These are phyloP conservation scores for Amauroascus verrucosus DNA, from an alignment of 2,329 filamentous ascomycete species.

Conservation along the genomic window DNA sequence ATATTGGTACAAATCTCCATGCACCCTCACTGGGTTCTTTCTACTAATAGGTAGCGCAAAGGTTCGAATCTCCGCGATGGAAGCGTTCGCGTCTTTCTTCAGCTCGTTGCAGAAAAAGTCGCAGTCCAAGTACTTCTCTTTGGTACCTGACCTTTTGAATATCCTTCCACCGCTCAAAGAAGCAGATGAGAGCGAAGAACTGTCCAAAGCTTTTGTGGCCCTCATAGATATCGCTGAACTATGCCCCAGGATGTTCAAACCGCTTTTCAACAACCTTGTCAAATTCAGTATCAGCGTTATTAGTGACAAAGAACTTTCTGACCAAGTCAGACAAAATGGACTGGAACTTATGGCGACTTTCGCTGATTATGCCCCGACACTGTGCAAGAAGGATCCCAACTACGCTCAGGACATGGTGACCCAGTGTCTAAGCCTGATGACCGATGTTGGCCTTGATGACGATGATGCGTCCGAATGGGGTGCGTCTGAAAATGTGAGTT, in stretches of 20 bases:
- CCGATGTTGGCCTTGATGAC: slow-evolving; percentile 86
- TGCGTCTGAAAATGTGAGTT: slow-evolving; percentile 70
- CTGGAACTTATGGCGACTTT: slow-evolving; percentile 97
- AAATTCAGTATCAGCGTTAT: slow-evolving; percentile 89
- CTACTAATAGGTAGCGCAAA: slow-evolving; percentile 29
- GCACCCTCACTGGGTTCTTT: not conserved
- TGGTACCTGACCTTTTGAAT: slow-evolving; percentile 87
- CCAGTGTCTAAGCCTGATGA: slow-evolving; percentile 96
- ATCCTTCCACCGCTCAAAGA: slow-evolving; percentile 92
- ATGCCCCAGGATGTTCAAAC: slow-evolving; percentile 96
- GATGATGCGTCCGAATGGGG: slow-evolving; percentile 95
- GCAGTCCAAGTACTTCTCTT: slow-evolving; percentile 74
- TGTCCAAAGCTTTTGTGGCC: slow-evolving; percentile 79
- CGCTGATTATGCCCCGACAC: slow-evolving; percentile 82
- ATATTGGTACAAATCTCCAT: slow-evolving; percentile 48
- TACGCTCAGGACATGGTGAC: slow-evolving; percentile 97
- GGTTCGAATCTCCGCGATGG: slow-evolving; percentile 89
- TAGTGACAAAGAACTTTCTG: slow-evolving; percentile 87
- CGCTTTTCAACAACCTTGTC: slow-evolving; percentile 83
- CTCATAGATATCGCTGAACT: slow-evolving; percentile 90
- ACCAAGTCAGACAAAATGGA: slow-evolving; percentile 84
- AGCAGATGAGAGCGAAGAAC: slow-evolving; percentile 75
- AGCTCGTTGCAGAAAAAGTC: slow-evolving; percentile 77
- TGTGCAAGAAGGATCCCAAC: slow-evolving; percentile 88
- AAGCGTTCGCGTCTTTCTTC: slow-evolving; percentile 95